These are phyloP conservation scores for Penicillium chermesinum DNA, from an alignment of 495 filamentous ascomycete genomes.

Conservation along the genomic window DNA sequence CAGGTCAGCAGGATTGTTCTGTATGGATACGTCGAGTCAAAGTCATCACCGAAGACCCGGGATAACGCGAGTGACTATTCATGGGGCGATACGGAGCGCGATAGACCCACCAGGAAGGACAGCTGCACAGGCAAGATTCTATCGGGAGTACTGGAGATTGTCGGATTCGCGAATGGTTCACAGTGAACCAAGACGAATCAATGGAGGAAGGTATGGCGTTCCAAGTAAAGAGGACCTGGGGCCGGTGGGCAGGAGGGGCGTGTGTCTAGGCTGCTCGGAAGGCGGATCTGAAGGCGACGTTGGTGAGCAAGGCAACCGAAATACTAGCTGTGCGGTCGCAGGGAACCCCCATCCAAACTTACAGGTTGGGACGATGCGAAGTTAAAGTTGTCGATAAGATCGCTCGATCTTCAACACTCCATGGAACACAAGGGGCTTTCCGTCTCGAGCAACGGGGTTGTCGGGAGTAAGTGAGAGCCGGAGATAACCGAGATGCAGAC, in stretches of 20 bases:
- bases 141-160: background rate
- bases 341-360: background rate
- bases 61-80: constrained; percentile 21
- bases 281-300: constrained; percentile 10
- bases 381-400: background rate
- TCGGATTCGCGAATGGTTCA: background rate
- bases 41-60: constrained; percentile 10
- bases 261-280: constrained; percentile 12
- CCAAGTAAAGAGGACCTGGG: constrained; percentile 23
- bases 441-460: background rate
- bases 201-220: constrained; percentile 3
- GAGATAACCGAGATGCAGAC: constrained; percentile 36
- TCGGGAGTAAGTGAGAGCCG: constrained; percentile 24
- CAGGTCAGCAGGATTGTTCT: constrained; percentile 25
- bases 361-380: background rate
- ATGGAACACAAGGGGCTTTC: constrained; percentile 3
- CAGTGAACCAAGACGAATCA: background rate
- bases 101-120: constrained; percentile 21
- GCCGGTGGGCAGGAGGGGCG: constrained; percentile 18
- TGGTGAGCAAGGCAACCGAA: constrained; percentile 20
- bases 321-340: constrained; percentile 2
- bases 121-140: constrained; percentile 15
- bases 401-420: constrained; percentile 7
- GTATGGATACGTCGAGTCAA: constrained; percentile 1
- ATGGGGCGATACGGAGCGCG: constrained; percentile 16